Base-by-base conservation (phyloP, 164 flowering plant genomes). In the Magnolia sinica region DNA sequence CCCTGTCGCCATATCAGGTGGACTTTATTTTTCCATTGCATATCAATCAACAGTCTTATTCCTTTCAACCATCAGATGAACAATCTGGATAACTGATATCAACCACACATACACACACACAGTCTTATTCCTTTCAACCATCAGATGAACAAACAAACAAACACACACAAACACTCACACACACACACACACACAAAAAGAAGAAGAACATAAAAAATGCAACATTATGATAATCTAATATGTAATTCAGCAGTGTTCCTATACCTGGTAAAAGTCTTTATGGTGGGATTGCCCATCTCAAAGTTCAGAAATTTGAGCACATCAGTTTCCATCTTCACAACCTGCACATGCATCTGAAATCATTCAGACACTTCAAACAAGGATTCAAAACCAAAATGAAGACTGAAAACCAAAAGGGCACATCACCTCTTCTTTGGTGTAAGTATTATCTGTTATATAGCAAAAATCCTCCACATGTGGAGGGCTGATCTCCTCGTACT, bases 401-500 rank as follows among this genome's bases (percentile, higher is more conserved):
- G 6, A 64, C 63, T 8, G 8, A 29, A 55, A 55, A 7, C 52
- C 65, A 68, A 0, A 74, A 20, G 31, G 67, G 3, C 7, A 2
- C 50, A 20, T 73, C 70, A 91, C 97, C 86, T 96, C 92, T 66
- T 91, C 82, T 72, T 84, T 91, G 3, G 88, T 85, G 83, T 91
- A 92, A 29, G 95, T 87, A 76, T 95, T 93, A 75, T 94, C 99
- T 3, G 99, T 96, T 74, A 94, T 92, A 75, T 87, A 90, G 76
- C 93, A 90, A 73, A 94, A 92, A 49, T 91, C 94, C 58, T 89
- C 96, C 45, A 92, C 93, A 75, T 88, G 85, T 37, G 97, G 97
- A 70, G 98, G 96, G 64, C 78, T 89, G 74, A 91, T 94, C 80
- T 96, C 99, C 79, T 96, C 99, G 74, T 92, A 92, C 77, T 96